These are phyloP conservation scores for Ophiocytium majus DNA, from an alignment of 352 stramenopile genomes.

Conservation along the genomic window DNA sequence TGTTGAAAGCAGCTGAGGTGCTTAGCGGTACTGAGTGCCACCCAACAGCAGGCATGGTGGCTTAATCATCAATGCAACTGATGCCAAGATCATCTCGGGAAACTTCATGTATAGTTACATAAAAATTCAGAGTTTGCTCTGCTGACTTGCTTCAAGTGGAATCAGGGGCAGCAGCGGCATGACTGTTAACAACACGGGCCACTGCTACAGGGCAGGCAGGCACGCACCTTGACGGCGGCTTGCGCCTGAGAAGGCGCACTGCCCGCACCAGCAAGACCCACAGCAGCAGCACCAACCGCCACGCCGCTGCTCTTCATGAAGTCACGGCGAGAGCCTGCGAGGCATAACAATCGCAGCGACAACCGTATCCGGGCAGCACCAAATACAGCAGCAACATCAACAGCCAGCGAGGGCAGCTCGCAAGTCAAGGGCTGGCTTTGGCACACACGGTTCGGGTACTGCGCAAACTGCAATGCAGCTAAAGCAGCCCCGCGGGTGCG, in stretches of 20 bases:
- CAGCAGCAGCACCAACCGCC: not conserved
- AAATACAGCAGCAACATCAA: no score
- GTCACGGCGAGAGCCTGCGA: constrained; percentile 1
- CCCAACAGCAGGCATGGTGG: not conserved
- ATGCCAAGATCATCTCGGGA: not conserved
- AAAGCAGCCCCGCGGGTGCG: no score
- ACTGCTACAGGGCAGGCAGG: not conserved
- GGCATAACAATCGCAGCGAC: no score
- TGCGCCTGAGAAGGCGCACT: not conserved
- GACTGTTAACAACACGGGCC: not conserved
- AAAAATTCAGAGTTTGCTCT: not conserved
- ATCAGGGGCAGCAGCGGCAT: not conserved
- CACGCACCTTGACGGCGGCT: not conserved
- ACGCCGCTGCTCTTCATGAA: constrained; percentile 22
- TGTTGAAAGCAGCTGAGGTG: no score
- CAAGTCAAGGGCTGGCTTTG: no score
- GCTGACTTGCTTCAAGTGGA: not conserved
- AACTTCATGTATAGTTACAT: not conserved
- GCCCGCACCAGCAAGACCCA: not conserved
- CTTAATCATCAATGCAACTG: not conserved
- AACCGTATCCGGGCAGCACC: no score
- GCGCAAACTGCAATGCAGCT: no score
- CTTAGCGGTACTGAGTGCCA: no score
- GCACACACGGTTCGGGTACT: no score
- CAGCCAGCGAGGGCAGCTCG: no score